These are phyloP conservation scores for Paratinospora sagittata DNA, from an alignment of 164 flowering plant genomes.

Conservation along the genomic window DNA sequence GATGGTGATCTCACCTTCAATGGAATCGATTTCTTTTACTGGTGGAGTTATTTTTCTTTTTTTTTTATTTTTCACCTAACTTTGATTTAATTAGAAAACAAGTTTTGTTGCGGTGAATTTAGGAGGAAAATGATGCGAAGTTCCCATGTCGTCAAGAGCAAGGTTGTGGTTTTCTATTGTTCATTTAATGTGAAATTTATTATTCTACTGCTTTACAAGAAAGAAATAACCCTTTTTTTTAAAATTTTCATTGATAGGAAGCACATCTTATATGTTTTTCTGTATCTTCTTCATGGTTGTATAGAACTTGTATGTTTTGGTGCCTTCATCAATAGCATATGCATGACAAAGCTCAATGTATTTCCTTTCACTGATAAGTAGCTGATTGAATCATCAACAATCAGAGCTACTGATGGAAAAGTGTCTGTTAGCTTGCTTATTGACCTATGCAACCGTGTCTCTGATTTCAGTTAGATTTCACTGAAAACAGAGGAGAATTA, in stretches of 20 bases:
- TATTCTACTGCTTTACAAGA: no score
- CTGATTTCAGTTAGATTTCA: neutral
- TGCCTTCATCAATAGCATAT: neutral
- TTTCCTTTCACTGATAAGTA: no score
- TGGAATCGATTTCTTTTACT: neutral
- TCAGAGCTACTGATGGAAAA: neutral
- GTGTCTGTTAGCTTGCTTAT: neutral
- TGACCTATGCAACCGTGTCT: neutral
- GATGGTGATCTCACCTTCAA: neutral
- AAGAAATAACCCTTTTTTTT: no score
- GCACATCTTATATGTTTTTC: neutral
- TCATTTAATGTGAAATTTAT: no score
- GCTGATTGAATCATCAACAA: neutral
- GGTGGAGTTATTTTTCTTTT: neutral
- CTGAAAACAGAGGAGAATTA: neutral
- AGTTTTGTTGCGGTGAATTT: neutral
- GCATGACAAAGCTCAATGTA: no score
- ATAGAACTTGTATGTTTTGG: neutral
- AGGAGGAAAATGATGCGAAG: neutral
- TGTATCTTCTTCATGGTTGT: neutral
- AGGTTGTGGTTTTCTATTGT: no score
- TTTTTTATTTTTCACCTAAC: no score
- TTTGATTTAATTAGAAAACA: neutral
- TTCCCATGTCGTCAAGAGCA: neutral
- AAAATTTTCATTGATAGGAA: no score